phyloP scores from a whole-genome alignment of 345 rosid species.

The Pistacia vera region DNA sequence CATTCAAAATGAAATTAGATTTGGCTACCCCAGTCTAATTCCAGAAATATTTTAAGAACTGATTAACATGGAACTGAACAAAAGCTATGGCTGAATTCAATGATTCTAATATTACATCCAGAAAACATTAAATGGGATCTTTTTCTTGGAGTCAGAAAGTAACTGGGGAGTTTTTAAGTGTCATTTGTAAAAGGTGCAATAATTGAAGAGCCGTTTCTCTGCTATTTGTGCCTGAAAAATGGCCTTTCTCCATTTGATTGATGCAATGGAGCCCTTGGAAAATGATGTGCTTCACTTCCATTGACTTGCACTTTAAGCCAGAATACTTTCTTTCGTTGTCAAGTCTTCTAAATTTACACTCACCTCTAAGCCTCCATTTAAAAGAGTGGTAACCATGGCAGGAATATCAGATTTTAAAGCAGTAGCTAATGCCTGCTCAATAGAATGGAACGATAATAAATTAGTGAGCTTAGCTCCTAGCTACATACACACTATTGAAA shows the following conservation, averaged over 20 bases:
- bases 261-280: neutral
- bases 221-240: neutral
- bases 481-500: neutral
- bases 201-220: constrained; percentile 13
- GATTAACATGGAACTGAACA: neutral
- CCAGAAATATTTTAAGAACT: neutral
- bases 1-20: neutral
- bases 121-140: neutral
- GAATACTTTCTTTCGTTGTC: constrained; percentile 33
- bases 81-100: neutral
- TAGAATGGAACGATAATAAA: neutral
- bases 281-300: neutral
- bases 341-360: constrained; percentile 51
- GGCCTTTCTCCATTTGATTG: neutral
- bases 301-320: constrained; percentile 14
- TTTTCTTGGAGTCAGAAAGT: neutral
- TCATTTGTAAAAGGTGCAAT: neutral
- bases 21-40: neutral
- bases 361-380: constrained; percentile 46
- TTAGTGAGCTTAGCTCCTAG: neutral
- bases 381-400: constrained; percentile 49
- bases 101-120: neutral
- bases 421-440: constrained; percentile 52
- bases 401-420: constrained; percentile 53
- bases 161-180: neutral